Percentiles rank a stretch among this genome's conserved stretches.
phyloP scores from a whole-genome alignment of 495 filamentous ascomycete genomes.

The Penicillium subrubescens region DNA sequence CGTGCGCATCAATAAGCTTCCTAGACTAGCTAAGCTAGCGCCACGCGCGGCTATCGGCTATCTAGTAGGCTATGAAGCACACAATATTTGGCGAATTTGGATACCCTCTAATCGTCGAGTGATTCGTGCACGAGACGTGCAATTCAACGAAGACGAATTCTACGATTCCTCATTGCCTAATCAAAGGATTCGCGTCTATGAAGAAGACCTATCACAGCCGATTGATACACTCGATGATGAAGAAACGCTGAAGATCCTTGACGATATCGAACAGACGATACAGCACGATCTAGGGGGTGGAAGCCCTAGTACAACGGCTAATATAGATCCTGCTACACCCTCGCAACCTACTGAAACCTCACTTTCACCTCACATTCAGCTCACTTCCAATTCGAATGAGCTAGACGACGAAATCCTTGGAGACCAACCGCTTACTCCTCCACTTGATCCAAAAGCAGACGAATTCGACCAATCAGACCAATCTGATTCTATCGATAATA shows the following conservation, averaged over 20 bases:
- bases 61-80: neutral
- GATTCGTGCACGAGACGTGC: neutral
- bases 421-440: neutral
- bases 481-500: no score
- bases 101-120: neutral
- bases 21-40: no score
- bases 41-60: neutral
- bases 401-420: neutral
- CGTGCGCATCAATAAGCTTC: neutral
- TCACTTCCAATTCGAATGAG: no score
- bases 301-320: no score
- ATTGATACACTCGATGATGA: neutral
- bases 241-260: neutral
- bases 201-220: no score
- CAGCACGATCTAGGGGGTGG: neutral
- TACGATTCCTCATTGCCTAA: no score
- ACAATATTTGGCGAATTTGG: neutral
- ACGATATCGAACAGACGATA: neutral
- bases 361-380: no score
- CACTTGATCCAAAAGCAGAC: neutral
- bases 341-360: no score
- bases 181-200: no score
- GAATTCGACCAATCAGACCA: neutral
- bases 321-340: no score
- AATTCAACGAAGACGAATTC: neutral